Conservation (phyloP, 495 filamentous ascomycete genomes). For the Viridothelium virens region DNA sequence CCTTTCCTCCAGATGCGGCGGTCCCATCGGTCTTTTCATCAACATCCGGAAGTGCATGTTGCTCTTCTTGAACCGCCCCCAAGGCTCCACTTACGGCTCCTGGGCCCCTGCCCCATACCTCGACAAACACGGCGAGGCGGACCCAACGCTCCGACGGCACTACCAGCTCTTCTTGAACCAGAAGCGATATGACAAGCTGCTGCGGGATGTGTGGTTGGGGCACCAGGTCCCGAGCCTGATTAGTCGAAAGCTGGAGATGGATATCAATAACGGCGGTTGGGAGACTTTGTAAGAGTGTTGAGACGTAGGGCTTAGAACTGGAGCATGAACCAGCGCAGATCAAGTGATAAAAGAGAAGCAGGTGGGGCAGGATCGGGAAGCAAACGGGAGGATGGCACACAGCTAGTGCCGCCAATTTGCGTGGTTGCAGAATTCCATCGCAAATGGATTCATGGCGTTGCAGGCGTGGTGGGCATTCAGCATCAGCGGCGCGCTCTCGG, state of each 20-base stretch:
- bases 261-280: conserved; percentile 96
- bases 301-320: too few relatives aligned
- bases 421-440: background rate
- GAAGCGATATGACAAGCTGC: conserved; percentile 80
- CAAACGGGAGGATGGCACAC: too few relatives aligned
- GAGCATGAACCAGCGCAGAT: too few relatives aligned
- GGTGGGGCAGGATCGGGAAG: too few relatives aligned
- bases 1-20: conserved; percentile 60
- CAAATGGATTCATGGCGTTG: background rate
- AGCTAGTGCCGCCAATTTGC: background rate
- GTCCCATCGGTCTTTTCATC: conserved; percentile 82
- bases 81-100: conserved; percentile 72
- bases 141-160: conserved; percentile 66
- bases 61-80: conserved; percentile 68
- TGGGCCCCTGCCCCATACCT: conserved; percentile 87
- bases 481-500: background rate
- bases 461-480: background rate
- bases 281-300: conserved; percentile 51
- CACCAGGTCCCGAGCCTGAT: conserved; percentile 85
- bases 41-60: conserved; percentile 93
- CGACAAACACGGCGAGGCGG: conserved; percentile 89
- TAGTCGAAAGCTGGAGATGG: conserved; percentile 78
- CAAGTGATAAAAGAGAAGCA: too few relatives aligned
- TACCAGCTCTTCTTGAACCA: conserved; percentile 89
- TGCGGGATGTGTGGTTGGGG: conserved; percentile 78